Percentiles rank a stretch among this genome's conserved stretches.
These are phyloP conservation scores for Blastobotrys proliferans DNA, from an alignment of 1,139 yeast genomes.

Conservation along the genomic window DNA sequence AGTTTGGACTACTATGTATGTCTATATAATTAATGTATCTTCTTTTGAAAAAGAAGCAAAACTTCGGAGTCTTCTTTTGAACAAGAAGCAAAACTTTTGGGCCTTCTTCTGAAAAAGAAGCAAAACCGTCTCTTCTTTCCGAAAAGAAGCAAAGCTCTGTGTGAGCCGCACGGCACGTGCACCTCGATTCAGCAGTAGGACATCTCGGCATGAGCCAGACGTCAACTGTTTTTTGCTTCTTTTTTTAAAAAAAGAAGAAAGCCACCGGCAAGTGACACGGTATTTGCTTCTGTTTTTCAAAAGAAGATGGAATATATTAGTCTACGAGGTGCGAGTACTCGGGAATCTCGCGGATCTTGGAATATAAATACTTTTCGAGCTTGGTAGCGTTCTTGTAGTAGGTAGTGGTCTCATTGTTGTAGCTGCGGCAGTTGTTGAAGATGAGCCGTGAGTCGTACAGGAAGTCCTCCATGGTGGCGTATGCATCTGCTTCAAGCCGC, in stretches of 20 bases:
- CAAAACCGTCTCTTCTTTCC: too few relatives aligned
- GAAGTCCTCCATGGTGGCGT: conserved; percentile 86
- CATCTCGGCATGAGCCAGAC: too few relatives aligned
- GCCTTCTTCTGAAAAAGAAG: too few relatives aligned
- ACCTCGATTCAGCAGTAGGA: too few relatives aligned
- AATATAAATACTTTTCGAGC: conserved; percentile 79
- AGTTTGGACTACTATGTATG: not conserved
- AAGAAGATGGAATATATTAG: conserved; percentile 18
- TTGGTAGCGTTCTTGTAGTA: conserved; percentile 66
- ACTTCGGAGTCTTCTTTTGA: too few relatives aligned
- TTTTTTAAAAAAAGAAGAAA: conserved; percentile 1
- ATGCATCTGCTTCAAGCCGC: conserved; percentile 86
- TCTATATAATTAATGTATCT: not conserved
- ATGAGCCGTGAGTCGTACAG: conserved; percentile 82
- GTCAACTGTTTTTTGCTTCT: not conserved
- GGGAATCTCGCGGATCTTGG: conserved; percentile 77
- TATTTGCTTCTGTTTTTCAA: not conserved
- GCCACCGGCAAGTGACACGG: too few relatives aligned
- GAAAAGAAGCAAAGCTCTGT: not conserved
- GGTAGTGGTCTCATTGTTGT: conserved; percentile 32
- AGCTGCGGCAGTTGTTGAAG: conserved; percentile 68
- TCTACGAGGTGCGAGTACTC: conserved; percentile 58
- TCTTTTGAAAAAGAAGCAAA: too few relatives aligned
- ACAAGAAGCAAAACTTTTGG: too few relatives aligned
- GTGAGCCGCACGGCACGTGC: not conserved